Evolutionary conservation across 2,329 filamentous ascomycete species (phyloP), one percentile per base, ranked within the genome.

Genomic region (Hymenoscyphus occultus): DNA sequence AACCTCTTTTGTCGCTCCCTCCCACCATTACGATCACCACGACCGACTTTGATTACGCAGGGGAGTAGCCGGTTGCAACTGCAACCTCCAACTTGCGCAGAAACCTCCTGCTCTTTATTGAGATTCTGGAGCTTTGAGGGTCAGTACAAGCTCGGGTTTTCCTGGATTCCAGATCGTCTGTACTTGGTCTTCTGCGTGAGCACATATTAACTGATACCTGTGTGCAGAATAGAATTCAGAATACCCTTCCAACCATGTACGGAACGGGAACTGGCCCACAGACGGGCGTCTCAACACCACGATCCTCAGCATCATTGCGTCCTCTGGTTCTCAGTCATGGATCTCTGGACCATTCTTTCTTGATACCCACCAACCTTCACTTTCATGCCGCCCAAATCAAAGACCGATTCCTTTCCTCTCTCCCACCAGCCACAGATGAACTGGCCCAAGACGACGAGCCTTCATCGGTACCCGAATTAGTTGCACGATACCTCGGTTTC

Each of bases 371-470:
- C 72, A 91, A 89, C 75, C 87, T 97, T 69, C 95, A 99, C 81
- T 99, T 96, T 83, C 93, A 95, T 79, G 95, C 95, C 74, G 90
- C 93, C 67, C 92, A 97, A 81, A 84, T 98, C 76, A 96, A 94
- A 83, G 93, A 97, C 73, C 86, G 88, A 71, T 99, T 99, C 81
- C 86, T 88, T 70, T 85, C 91, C 59, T 92, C 89, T 70, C 85
- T 99, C 72, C 96, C 96, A 62, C 84, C 89, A 74, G 91, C 95
- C 65, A 99, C 96, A 77, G 95, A 99, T 77, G 95, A 99, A 83
- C 87, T 98, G 70, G 96, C 95, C 67, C 93, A 94, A 77, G 96
- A 99, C 82, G 95, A 99, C 74, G 96, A 99, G 83, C 95, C 95
- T n/a, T 98, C 95, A 45, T 99, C 96, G 31, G 88, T 93, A 58